phyloP scores from a whole-genome alignment of 306 rosid species.

The Pueraria montana region DNA sequence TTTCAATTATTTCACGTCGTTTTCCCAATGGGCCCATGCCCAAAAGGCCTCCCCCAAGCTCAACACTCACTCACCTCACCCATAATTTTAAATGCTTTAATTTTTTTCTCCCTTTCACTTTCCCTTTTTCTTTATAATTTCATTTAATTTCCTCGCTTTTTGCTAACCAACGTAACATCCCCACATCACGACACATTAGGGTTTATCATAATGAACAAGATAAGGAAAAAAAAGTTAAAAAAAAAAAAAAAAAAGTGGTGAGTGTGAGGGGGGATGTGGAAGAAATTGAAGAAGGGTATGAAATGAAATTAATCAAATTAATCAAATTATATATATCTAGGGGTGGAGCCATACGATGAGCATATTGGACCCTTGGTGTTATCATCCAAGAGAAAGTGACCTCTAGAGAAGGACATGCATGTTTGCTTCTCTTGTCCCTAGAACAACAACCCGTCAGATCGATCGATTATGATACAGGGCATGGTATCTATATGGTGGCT shows the following conservation, averaged over 20 bases:
- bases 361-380: slow-evolving; percentile 72
- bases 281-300: slow-evolving; percentile 12
- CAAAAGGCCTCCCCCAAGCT: slow-evolving; percentile 57
- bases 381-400: slow-evolving; percentile 68
- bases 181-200: slow-evolving; percentile 2
- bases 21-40: slow-evolving; percentile 65
- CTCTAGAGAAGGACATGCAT: slow-evolving; percentile 71
- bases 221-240: slow-evolving; percentile 12
- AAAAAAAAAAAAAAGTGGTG: neutral
- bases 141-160: slow-evolving; percentile 17
- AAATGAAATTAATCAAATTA: slow-evolving; percentile 36
- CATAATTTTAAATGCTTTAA: slow-evolving; percentile 60
- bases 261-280: neutral
- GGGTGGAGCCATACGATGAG: slow-evolving; percentile 67
- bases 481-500: slow-evolving; percentile 37
- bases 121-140: slow-evolving; percentile 4
- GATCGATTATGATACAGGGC: slow-evolving; percentile 49
- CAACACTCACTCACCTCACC: slow-evolving; percentile 61
- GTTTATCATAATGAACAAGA: slow-evolving; percentile 10
- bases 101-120: slow-evolving; percentile 30
- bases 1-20: slow-evolving; percentile 80
- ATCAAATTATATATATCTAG: slow-evolving; percentile 33
- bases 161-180: slow-evolving; percentile 20
- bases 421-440: slow-evolving; percentile 71
- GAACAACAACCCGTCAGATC: slow-evolving; percentile 51